Conservation (phyloP, 1,284 basidiomycete species). For the Grifola frondosa region DNA sequence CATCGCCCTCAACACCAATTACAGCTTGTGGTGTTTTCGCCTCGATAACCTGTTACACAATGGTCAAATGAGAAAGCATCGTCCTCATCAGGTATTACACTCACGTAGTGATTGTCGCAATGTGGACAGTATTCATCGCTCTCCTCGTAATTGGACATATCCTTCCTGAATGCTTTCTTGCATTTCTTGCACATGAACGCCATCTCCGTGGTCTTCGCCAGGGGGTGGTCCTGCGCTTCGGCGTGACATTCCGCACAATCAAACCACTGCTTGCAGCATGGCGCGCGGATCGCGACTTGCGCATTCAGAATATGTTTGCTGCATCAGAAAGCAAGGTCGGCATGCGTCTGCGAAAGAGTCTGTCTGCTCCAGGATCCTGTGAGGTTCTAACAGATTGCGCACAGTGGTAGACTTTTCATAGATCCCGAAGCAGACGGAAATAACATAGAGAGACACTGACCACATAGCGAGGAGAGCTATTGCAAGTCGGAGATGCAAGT, state of each 20-base stretch:
- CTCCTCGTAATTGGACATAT: constrained; percentile 89
- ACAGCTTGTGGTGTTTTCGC: constrained; percentile 90
- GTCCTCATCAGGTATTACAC: constrained; percentile 29
- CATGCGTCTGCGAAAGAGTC: no score
- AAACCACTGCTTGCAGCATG: constrained; percentile 94
- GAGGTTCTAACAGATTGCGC: no score
- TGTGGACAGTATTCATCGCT: constrained; percentile 98
- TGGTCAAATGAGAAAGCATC: background rate
- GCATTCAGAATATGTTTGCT: constrained; percentile 95
- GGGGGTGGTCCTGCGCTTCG: constrained; percentile 73
- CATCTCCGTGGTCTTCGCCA: constrained; percentile 88
- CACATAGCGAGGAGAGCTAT: no score
- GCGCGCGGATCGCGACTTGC: constrained; percentile 90
- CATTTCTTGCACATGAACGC: constrained; percentile 97
- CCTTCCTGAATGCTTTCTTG: constrained; percentile 95
- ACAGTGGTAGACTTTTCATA: no score
- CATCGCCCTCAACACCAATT: constrained; percentile 87
- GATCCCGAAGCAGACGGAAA: no score
- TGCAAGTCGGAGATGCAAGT: no score
- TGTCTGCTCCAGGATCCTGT: no score
- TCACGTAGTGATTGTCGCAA: constrained; percentile 96
- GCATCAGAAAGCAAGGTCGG: no score
- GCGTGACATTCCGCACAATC: constrained; percentile 96
- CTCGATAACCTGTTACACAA: constrained; percentile 72
- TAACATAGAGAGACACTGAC: no score